Conservation (phyloP, 768 basidiomycete genomes). For the Hortiboletus flavorubellus region DNA sequence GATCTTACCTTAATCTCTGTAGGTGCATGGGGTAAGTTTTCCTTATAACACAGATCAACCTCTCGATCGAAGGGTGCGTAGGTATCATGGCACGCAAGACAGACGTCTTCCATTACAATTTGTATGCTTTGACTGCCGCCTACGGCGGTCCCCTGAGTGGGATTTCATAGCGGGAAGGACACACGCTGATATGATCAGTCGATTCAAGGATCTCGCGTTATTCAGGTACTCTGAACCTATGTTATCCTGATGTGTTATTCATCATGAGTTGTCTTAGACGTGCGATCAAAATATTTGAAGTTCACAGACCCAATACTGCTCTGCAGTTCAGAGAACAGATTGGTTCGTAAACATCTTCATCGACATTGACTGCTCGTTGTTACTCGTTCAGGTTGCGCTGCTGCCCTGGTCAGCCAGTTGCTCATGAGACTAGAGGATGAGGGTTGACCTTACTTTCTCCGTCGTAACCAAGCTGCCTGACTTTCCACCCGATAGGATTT, state of each 20-base stretch:
- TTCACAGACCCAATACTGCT: slow-evolving; percentile 39
- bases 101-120: slow-evolving; percentile 57
- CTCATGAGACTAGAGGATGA: slow-evolving; percentile 69
- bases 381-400: slow-evolving; percentile 45
- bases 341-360: slow-evolving; percentile 40
- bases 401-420: slow-evolving; percentile 54
- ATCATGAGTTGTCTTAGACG: slow-evolving; percentile 39
- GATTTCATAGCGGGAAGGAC: slow-evolving; percentile 59
- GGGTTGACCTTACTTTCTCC: slow-evolving; percentile 39
- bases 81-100: slow-evolving; percentile 62
- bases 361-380: slow-evolving; percentile 4
- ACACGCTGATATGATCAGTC: slow-evolving; percentile 53
- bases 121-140: slow-evolving; percentile 74
- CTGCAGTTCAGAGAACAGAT: slow-evolving; percentile 58
- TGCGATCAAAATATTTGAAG: slow-evolving; percentile 68
- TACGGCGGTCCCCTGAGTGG: slow-evolving; percentile 65
- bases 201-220: slow-evolving; percentile 65
- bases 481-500: slow-evolving; percentile 45
- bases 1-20: neutral
- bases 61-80: slow-evolving; percentile 21
- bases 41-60: neutral
- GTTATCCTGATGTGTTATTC: neutral
- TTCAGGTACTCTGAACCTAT: slow-evolving; percentile 49
- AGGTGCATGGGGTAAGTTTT: slow-evolving; percentile 40
- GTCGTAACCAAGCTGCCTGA: slow-evolving; percentile 4